Conservation (phyloP, 164 flowering plant genomes). For the Magnolia officinalis region DNA sequence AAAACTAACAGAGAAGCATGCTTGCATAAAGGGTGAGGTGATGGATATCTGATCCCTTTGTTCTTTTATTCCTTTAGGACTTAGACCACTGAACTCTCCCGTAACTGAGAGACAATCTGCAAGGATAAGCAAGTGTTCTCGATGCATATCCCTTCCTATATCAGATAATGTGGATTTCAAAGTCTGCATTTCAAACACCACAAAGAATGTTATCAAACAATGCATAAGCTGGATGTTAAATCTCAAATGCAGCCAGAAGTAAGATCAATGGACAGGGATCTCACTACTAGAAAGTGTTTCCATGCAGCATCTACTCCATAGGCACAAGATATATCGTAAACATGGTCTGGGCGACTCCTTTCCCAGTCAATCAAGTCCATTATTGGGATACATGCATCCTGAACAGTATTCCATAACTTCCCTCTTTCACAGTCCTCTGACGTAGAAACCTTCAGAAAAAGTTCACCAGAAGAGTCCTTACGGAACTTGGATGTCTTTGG, state of each 20-base stretch:
- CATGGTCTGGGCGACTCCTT: conserved; percentile 76
- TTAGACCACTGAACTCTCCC: conserved; percentile 82
- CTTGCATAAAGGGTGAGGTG: conserved; percentile 74
- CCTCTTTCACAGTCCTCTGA: conserved; percentile 31
- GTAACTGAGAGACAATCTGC: conserved; percentile 68
- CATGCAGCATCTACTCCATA: conserved; percentile 79
- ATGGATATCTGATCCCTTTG: conserved; percentile 50
- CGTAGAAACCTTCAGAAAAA: conserved; percentile 59
- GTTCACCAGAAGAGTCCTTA: conserved; percentile 44
- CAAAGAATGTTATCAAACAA: not conserved
- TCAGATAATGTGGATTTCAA: conserved; percentile 59
- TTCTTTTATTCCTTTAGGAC: conserved; percentile 53
- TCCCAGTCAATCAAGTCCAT: conserved; percentile 82
- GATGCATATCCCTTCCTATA: conserved; percentile 61
- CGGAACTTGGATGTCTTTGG: conserved; percentile 23
- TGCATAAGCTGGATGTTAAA: not conserved
- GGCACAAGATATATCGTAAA: conserved; percentile 38
- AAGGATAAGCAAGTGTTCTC: conserved; percentile 63
- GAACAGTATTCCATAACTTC: conserved; percentile 53
- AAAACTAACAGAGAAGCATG: conserved; percentile 70
- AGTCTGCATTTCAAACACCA: conserved; percentile 40
- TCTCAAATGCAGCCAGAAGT: not conserved
- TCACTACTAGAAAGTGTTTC: conserved; percentile 56
- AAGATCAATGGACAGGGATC: conserved; percentile 10
- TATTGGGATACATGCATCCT: conserved; percentile 50